Evolutionary conservation across 2,329 filamentous ascomycete species (phyloP).

Genomic region (Ascochyta rabiei): DNA sequence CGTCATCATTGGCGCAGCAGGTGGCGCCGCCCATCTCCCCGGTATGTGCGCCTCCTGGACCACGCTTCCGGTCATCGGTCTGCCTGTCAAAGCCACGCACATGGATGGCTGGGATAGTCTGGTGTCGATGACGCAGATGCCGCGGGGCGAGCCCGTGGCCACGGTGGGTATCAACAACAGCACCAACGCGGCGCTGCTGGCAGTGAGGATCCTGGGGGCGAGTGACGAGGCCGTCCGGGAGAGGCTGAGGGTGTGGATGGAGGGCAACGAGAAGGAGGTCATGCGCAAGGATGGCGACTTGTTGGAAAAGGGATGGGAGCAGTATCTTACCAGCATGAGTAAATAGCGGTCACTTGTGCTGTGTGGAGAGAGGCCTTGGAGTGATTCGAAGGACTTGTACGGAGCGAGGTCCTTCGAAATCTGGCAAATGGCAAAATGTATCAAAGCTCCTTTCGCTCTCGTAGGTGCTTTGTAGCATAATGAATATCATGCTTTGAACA

Average conservation of each 20-base stretch:
- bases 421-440: too few relatives aligned
- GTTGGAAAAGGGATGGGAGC: constrained; percentile 61
- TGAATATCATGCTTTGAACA: neutral
- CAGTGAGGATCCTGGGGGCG: constrained; percentile 52
- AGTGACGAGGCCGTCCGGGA: constrained; percentile 62
- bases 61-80: constrained; percentile 57
- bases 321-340: constrained; percentile 56
- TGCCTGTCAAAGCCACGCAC: constrained; percentile 57
- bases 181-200: constrained; percentile 55
- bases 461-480: too few relatives aligned
- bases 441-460: too few relatives aligned
- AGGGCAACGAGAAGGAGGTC: constrained; percentile 68
- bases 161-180: constrained; percentile 55
- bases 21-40: constrained; percentile 58
- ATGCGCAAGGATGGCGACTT: constrained; percentile 65
- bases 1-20: constrained; percentile 57
- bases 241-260: constrained; percentile 66
- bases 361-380: neutral
- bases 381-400: neutral
- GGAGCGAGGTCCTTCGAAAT: neutral
- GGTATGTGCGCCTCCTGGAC: constrained; percentile 60
- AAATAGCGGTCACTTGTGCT: constrained; percentile 27
- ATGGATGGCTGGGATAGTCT: constrained; percentile 58
- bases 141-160: constrained; percentile 52
- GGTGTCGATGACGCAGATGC: constrained; percentile 60